Conservation (phyloP, 1,284 basidiomycete species). For the Salmacisia buchloeana region DNA sequence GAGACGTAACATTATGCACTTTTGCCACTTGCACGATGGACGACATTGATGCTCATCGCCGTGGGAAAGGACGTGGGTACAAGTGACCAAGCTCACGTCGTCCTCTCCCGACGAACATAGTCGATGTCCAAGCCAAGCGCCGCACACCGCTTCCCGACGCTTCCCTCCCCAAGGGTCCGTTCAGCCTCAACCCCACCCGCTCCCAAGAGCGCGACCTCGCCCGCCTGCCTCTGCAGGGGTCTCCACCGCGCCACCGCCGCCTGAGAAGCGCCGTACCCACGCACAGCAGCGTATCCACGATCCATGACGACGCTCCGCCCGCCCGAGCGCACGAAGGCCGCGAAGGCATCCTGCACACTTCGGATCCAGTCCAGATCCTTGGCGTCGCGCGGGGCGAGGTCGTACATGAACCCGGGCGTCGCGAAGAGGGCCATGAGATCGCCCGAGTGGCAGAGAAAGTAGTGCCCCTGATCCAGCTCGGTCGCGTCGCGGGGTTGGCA, state of each 20-base stretch:
- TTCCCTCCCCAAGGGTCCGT: not conserved
- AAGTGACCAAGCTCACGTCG: too few relatives aligned
- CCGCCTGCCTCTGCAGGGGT: not conserved
- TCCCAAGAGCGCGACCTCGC: not conserved
- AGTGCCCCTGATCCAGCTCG: not conserved
- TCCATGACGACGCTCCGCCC: not conserved
- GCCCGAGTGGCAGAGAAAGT: constrained; percentile 19
- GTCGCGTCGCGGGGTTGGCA: not conserved
- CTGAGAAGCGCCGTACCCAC: not conserved
- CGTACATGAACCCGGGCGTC: constrained; percentile 10
- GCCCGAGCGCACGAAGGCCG: not conserved
- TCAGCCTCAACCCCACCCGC: not conserved
- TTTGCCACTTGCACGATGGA: too few relatives aligned
- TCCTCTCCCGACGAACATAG: too few relatives aligned
- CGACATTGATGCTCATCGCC: too few relatives aligned
- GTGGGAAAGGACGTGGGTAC: too few relatives aligned
- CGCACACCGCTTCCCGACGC: not conserved
- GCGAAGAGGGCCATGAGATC: constrained; percentile 17
- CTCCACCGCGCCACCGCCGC: not conserved
- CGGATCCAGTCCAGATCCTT: constrained; percentile 4
- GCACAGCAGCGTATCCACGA: not conserved
- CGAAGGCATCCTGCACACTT: not conserved
- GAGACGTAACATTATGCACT: too few relatives aligned
- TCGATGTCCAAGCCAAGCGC: not conserved
- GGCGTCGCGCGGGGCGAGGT: constrained; percentile 11